These are phyloP conservation scores for Dispira parvispora DNA, from an alignment of 192 early-diverging fungal genomes.

Conservation along the genomic window DNA sequence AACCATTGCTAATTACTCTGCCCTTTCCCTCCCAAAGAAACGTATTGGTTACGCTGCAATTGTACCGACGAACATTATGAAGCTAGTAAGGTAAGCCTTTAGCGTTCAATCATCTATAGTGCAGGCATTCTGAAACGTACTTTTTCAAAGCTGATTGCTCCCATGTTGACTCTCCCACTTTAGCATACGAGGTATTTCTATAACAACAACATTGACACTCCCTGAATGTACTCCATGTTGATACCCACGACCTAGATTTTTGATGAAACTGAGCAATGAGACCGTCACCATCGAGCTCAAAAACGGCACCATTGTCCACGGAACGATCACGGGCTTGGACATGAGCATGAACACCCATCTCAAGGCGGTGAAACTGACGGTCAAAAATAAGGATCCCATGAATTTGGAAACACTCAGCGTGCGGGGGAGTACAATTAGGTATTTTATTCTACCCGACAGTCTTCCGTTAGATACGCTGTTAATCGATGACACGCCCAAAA, in stretches of 20 bases:
- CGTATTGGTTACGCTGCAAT: too few species aligned
- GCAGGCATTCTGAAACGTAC: too few species aligned
- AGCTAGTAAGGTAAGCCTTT: too few species aligned
- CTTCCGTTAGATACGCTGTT: constrained; percentile 90
- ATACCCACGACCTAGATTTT: background rate
- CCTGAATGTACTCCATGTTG: too few species aligned
- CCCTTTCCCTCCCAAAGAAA: too few species aligned
- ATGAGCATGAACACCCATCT: constrained; percentile 99
- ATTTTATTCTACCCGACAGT: constrained; percentile 90
- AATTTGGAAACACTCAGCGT: constrained; percentile 85
- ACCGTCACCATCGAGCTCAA: constrained; percentile 98
- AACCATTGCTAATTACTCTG: too few species aligned
- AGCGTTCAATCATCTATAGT: too few species aligned
- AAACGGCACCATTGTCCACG: constrained; percentile 93
- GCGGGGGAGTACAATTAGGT: constrained; percentile 88
- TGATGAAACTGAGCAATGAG: constrained; percentile 27
- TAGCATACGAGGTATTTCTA: too few species aligned
- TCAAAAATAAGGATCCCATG: constrained; percentile 79
- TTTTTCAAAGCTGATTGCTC: too few species aligned
- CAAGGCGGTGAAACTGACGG: constrained; percentile 97
- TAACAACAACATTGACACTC: too few species aligned
- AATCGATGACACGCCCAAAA: constrained; percentile 87
- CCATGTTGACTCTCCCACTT: too few species aligned
- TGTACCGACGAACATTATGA: too few species aligned
- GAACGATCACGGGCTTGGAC: constrained; percentile 90